These are phyloP conservation scores for Pisolithus orientalis DNA, from an alignment of 768 basidiomycete species.

Conservation along the genomic window DNA sequence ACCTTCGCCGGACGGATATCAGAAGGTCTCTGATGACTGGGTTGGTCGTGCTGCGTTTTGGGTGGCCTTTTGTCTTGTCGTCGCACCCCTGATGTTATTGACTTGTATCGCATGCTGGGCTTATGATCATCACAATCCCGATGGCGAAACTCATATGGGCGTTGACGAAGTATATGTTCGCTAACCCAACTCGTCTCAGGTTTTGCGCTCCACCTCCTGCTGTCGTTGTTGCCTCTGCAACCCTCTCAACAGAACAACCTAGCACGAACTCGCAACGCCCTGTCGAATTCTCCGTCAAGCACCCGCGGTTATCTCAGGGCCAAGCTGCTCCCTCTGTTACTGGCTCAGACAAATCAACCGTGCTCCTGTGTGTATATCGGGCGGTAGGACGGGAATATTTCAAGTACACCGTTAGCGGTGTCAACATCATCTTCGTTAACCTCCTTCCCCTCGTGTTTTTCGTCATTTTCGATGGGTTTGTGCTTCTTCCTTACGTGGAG, in stretches of 20 bases:
- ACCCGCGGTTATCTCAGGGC: slow-evolving; percentile 73
- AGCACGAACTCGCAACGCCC: slow-evolving; percentile 21
- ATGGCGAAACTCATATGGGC: slow-evolving; percentile 98
- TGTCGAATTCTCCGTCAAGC: slow-evolving; percentile 56
- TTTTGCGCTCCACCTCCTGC: slow-evolving; percentile 86
- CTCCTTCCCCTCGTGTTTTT: slow-evolving; percentile 91
- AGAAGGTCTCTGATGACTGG: slow-evolving; percentile 34
- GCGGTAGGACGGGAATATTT: slow-evolving; percentile 89
- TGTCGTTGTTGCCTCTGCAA: slow-evolving; percentile 40
- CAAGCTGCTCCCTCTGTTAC: slow-evolving; percentile 74
- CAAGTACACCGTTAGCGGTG: slow-evolving; percentile 98
- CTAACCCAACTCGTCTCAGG: slow-evolving; percentile 77
- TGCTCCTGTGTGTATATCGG: slow-evolving; percentile 90
- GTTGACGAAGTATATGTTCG: slow-evolving; percentile 76
- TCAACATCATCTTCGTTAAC: slow-evolving; percentile 98
- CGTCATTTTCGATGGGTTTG: slow-evolving; percentile 88
- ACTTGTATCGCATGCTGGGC: slow-evolving; percentile 93
- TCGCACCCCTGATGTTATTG: slow-evolving; percentile 83
- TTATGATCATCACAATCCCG: slow-evolving; percentile 89
- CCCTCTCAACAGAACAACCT: slow-evolving; percentile 13
- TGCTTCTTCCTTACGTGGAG: slow-evolving; percentile 70
- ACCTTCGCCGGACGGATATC: slow-evolving; percentile 13
- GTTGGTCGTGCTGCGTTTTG: slow-evolving; percentile 80
- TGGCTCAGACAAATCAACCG: slow-evolving; percentile 76
- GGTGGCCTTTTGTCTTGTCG: slow-evolving; percentile 64